Evolutionary conservation across 2,329 filamentous ascomycete species (phyloP), one percentile per base, ranked within the genome.

Genomic region (Chaetothyriales sp.): DNA sequence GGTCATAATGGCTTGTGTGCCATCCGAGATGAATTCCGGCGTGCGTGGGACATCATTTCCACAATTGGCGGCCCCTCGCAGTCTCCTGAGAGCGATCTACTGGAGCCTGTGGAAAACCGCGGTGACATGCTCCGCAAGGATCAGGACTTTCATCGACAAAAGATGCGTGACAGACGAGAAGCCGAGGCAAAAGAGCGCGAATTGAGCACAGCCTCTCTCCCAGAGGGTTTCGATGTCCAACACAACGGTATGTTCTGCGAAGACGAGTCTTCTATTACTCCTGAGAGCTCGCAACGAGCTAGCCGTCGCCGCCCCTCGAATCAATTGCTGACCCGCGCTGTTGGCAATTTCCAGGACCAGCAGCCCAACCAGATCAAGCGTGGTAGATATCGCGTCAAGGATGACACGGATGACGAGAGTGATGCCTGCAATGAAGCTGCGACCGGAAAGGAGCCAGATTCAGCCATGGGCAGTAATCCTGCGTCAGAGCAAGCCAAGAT

Each of bases 21-120:
- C 0, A 92, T 94, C 54, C 76, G 86, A 43, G 84, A 92, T 60
- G 88, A 95, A 67, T 92, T 94, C 62, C 77, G 86, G 18, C 77
- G 88, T 18, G 87, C 86, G 2, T 86, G 85, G 78, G 73, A 78
- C 37, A 83, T 94, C 53, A 54, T 61, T 20, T 54, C 56, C 18
- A 57, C 22, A 43, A 49, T 60, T 43, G 57, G 55, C 10, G 57
- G 55, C 10, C 45, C 46, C 28, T 18, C 19, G 7, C 18, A 47
- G 13, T 51, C 45, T 19, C 47, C 49, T 10, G 44, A 52, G 28
- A 44, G 49, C 37, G 60, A 65, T 45, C 58, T 66, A 19, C 61
- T 66, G 47, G 54, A 56, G 25, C 54, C 55, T 44, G 51, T 54
- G 33, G 53, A 55, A 13, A 54, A 55, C 43, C 56, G 56, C 3